Percentiles rank a stretch among this genome's conserved stretches.
Conservation (phyloP, 148 eudicot species). For the Pharnaceum exiguum region DNA sequence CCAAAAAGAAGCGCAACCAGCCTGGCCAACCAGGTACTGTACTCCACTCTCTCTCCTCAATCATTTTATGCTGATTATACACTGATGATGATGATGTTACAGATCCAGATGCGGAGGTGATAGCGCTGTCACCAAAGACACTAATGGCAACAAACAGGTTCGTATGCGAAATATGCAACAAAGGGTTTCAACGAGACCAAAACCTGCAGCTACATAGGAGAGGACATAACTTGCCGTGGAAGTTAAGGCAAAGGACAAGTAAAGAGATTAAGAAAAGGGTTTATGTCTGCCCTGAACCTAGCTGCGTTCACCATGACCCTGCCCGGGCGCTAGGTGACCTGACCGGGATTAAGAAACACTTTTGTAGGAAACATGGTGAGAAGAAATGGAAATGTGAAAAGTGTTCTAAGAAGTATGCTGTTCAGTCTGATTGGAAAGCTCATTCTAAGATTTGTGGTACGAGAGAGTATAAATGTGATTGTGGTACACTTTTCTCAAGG, state of each 20-base stretch:
- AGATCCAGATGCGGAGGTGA: slow-evolving; percentile 93
- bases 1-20: slow-evolving; percentile 71
- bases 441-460: slow-evolving; percentile 82
- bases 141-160: slow-evolving; percentile 80
- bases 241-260: slow-evolving; percentile 66
- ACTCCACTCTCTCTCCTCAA: neutral
- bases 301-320: slow-evolving; percentile 82
- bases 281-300: slow-evolving; percentile 71
- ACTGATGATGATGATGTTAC: too few species aligned
- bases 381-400: slow-evolving; percentile 89
- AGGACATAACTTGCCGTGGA: slow-evolving; percentile 91
- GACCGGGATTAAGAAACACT: slow-evolving; percentile 86
- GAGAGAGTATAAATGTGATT: slow-evolving; percentile 79
- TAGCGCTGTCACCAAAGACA: slow-evolving; percentile 74
- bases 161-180: slow-evolving; percentile 76
- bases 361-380: slow-evolving; percentile 78
- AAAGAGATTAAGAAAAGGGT: slow-evolving; percentile 71
- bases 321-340: slow-evolving; percentile 76
- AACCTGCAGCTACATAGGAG: slow-evolving; percentile 81
- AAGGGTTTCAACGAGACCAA: slow-evolving; percentile 87
- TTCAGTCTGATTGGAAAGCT: slow-evolving; percentile 91
- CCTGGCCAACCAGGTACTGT: slow-evolving; percentile 90
- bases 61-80: too few species aligned
- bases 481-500: slow-evolving; percentile 83
- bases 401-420: slow-evolving; percentile 90